These are phyloP conservation scores for Gossypium trilobum DNA, from an alignment of 441 rosid species.

Conservation along the genomic window DNA sequence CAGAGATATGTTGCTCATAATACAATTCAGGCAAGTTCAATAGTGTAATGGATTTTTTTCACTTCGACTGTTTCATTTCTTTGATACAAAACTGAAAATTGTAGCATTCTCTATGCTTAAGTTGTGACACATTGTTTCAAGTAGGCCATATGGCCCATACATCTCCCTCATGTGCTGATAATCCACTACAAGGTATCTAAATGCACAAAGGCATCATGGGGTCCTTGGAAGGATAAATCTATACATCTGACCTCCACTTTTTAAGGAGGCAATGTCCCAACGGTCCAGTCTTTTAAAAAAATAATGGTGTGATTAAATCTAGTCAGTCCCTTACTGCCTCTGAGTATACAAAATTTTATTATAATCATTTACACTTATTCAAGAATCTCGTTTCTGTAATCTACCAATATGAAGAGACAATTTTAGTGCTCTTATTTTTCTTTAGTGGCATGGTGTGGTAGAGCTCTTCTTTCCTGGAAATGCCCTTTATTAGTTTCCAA, in stretches of 20 bases:
- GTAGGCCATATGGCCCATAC: neutral
- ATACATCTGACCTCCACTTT: neutral
- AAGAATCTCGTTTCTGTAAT: neutral
- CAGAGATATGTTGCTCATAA: constrained; percentile 72
- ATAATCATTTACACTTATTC: neutral
- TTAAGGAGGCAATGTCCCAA: neutral
- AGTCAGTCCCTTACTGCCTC: neutral
- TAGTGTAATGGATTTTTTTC: neutral
- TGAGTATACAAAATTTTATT: neutral
- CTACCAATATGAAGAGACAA: neutral
- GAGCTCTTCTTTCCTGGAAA: neutral
- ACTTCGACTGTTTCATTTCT: neutral
- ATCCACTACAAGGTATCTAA: neutral
- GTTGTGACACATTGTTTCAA: neutral
- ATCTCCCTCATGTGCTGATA: neutral
- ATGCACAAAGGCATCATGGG: neutral
- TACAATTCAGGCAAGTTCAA: constrained; percentile 76
- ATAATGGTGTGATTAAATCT: neutral
- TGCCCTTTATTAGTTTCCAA: neutral
- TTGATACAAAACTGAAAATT: constrained; percentile 2
- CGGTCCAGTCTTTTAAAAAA: neutral
- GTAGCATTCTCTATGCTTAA: neutral
- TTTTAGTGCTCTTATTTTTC: neutral
- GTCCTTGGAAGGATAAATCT: neutral
- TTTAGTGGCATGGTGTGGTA: neutral